phyloP scores from a whole-genome alignment of 192 early-diverging fungal genomes.

The Geosiphon pyriformis region DNA sequence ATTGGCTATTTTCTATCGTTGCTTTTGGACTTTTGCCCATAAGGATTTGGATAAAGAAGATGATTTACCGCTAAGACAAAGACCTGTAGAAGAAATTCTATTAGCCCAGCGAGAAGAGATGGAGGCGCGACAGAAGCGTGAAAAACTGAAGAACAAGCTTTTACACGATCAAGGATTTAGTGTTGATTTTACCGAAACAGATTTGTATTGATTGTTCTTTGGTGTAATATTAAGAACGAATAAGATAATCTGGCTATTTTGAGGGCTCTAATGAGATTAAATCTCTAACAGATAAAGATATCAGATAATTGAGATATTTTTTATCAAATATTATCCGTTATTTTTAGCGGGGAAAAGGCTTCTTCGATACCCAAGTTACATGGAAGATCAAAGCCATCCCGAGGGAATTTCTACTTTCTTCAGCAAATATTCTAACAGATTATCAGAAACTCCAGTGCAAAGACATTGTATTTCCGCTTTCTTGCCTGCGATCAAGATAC shows the following conservation, averaged over 20 bases:
- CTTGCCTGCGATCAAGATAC: not conserved
- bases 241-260: too few species aligned
- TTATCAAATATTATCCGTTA: not conserved
- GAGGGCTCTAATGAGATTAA: too few species aligned
- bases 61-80: constrained; percentile 61
- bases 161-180: constrained; percentile 84
- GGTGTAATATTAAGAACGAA: too few species aligned
- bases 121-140: constrained; percentile 64
- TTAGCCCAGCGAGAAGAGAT: constrained; percentile 71
- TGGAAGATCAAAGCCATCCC: not conserved
- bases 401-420: not conserved
- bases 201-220: constrained; percentile 18
- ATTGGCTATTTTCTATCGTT: not conserved
- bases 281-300: too few species aligned
- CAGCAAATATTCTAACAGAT: constrained; percentile 3
- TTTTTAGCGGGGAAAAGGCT: too few species aligned
- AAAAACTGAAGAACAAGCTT: constrained; percentile 66
- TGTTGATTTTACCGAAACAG: constrained; percentile 68
- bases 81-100: constrained; percentile 74
- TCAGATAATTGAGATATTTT: not conserved
- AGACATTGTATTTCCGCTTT: constrained; percentile 22
- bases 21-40: not conserved
- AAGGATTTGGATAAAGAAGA: constrained; percentile 76
- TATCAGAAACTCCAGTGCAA: not conserved
- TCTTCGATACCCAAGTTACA: too few species aligned